Evolutionary conservation across 1,284 basidiomycete species (phyloP), one percentile per base, ranked within the genome.

Genomic region (Moesziomyces sp.): DNA sequence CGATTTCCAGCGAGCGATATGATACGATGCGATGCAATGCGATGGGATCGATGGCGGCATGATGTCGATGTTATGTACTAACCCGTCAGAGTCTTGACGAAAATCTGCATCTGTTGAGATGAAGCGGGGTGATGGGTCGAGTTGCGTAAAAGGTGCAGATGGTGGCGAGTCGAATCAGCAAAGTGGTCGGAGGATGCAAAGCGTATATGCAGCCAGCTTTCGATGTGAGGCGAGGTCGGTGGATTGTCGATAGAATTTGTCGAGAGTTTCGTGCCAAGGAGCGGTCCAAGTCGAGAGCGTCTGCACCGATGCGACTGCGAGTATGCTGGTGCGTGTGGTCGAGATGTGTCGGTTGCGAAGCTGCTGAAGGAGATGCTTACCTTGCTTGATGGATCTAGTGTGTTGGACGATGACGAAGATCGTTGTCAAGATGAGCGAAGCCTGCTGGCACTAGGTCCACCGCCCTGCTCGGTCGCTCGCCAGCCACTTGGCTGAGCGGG

Each of bases 81-180:
- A 78, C 79, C 79, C 69, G 79, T 81, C 61, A 81, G 77, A 60
- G 79, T 81, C 75, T 81, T 81, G 71, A 81, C 76, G 76, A 81
- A 81, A 69, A 81, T 79, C 72, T 81, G 79, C 79, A 81, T 81
- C 71, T 74, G 71, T 69, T 6, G 44, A 23, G 52, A 21, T 40
- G 62, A 23, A 40, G 61, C 40, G 55, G n/a, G 58, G 26, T 55
- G 38, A 8, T 52, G 45, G 16, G 52, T 33, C 50, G 44, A 33
- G 10, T 40, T 19, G 21, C 21, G 48, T 35, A 23, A 24, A 19
- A 55, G 49, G 44, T 53, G 46, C 5, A 54, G 35, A 52, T 33
- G 51, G 49, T 61, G 57, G 38, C 61, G 54, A 46, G 33, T 48
- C 51, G 58, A 52, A 65, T 64, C 68, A 71, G 62, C 54, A 48